Evolutionary conservation across 2,329 filamentous ascomycete species (phyloP).

Genomic region (Phoma sp.): DNA sequence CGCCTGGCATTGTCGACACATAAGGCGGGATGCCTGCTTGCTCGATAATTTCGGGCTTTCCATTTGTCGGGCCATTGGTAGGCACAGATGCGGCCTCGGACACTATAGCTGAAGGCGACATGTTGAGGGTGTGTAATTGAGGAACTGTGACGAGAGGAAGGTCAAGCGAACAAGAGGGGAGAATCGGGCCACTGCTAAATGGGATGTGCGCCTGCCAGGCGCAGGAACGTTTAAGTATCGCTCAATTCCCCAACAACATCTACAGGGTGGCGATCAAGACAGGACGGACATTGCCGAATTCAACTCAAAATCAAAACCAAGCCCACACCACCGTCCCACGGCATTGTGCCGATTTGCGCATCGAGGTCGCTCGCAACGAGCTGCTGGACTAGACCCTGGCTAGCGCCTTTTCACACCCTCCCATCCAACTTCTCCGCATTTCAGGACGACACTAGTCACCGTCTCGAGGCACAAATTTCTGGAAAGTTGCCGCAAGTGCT

Average conservation of each 20-base stretch:
- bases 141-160: constrained; percentile 22
- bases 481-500: not conserved
- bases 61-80: constrained; percentile 21
- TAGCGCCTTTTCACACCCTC: constrained; percentile 5
- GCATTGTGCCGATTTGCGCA: constrained; percentile 2
- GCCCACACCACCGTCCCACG: not conserved
- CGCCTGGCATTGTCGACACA: constrained; percentile 51
- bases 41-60: constrained; percentile 27
- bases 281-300: constrained; percentile 10
- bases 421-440: constrained; percentile 12
- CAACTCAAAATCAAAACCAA: constrained; percentile 1
- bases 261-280: constrained; percentile 17
- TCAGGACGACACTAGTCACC: constrained; percentile 5
- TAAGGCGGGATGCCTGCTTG: constrained; percentile 41
- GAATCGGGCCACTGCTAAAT: not conserved
- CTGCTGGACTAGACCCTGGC: not conserved
- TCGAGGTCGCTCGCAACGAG: constrained; percentile 16
- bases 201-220: constrained; percentile 16
- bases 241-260: constrained; percentile 15
- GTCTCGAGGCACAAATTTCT: constrained; percentile 24
- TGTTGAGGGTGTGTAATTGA: constrained; percentile 14
- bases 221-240: constrained; percentile 30
- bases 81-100: constrained; percentile 24
- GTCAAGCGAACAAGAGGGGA: constrained; percentile 16
- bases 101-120: constrained; percentile 40